A percentile compares a stretch with the other conserved stretches of the same genome.
These are phyloP conservation scores for Podospora appendiculata DNA, from an alignment of 495 filamentous ascomycete genomes.

Conservation along the genomic window DNA sequence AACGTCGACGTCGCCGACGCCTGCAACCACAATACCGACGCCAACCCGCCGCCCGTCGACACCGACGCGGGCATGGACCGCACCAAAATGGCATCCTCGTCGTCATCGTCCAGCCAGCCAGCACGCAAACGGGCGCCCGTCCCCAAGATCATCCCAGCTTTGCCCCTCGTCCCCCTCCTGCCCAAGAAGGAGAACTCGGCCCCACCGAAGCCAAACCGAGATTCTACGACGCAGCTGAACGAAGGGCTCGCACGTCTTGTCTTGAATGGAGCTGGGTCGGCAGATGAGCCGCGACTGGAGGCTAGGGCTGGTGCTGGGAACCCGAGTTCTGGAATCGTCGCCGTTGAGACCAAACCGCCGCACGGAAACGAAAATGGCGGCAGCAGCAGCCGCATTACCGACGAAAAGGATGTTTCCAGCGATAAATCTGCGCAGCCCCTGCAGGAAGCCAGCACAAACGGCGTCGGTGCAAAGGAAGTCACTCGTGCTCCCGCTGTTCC, in stretches of 20 bases:
- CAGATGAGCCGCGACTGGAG: background rate
- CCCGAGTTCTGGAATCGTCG: background rate
- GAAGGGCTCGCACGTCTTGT: background rate
- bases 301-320: background rate
- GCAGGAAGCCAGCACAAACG: background rate
- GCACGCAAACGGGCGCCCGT: background rate
- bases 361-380: background rate
- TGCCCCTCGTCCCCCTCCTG: slow-evolving; percentile 7
- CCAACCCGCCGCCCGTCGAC: background rate
- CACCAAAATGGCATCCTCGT: slow-evolving; percentile 8
- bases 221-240: background rate
- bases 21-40: background rate
- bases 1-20: background rate
- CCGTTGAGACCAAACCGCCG: background rate
- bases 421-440: background rate
- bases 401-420: background rate
- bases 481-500: slow-evolving; percentile 10
- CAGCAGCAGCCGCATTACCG: background rate
- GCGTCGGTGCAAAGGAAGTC: slow-evolving; percentile 2
- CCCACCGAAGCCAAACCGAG: background rate
- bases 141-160: slow-evolving; percentile 13
- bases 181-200: slow-evolving; percentile 8
- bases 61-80: background rate
- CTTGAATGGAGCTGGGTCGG: background rate
- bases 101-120: slow-evolving; percentile 4